Evolutionary conservation across 2,329 filamentous ascomycete species (phyloP), one percentile per base, ranked within the genome.

Genomic region (Immersiporthe knoxdaviesiana): DNA sequence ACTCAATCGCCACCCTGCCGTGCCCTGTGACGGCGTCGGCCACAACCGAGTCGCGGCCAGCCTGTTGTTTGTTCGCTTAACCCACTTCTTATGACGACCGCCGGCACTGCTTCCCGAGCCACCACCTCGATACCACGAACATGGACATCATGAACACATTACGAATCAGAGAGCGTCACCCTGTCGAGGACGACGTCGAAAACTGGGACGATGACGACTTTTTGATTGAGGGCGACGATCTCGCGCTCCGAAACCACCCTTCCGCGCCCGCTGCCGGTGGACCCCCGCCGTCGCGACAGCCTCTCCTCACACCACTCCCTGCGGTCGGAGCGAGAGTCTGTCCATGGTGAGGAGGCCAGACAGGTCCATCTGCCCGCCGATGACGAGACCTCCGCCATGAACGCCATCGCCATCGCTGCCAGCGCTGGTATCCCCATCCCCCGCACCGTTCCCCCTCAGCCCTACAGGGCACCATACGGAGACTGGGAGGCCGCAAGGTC

Each of bases 381-480:
- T 77, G 94, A 97, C 78, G 92, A 97, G 75, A 87, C 88, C 72
- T 93, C 93, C 1, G 97, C 92, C 12, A 82, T 90, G 74, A 92
- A 97, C 77, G 94, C 96, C 70, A 95, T 99, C 75, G 88, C 92
- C 32, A 92, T 93, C 8, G 95, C 94, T 44, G 92, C 93, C 76
- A 90, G 90, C 77, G 94, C 94, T 35, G 96, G 96, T 74, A 97
- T 99, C 72, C 95, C 96, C 8, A 88, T 98, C 68, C 96, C 96
- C 37, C 84, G 88, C 65, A 94, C 94, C 77, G 89, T 98, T 4
- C 95, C 1, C 89, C 92, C 39, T 97, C 95, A 27, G 96, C 96
- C 39, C 84, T 99, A 56, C 61, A 88, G 96, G 96, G 96, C 65
- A 95, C 94, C 12, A 98, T 98, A 77, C 97, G 97, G 82, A 87